Percentiles rank a stretch among this genome's conserved stretches.
These are phyloP conservation scores for Paramecium primaurelia DNA, from an alignment of 73 alveolate species.

Conservation along the genomic window DNA sequence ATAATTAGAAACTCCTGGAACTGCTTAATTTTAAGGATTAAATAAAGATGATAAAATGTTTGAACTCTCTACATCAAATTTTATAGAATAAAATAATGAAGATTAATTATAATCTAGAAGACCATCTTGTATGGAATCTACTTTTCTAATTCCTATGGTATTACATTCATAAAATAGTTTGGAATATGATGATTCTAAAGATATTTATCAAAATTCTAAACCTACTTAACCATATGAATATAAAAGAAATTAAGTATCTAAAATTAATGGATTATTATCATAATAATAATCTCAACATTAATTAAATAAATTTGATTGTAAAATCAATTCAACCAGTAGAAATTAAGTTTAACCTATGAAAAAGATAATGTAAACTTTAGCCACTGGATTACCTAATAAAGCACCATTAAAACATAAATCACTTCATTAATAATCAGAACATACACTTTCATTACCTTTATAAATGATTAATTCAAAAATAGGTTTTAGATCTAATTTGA, in stretches of 20 bases:
- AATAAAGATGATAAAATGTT: conserved; percentile 16
- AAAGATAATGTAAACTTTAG: neutral
- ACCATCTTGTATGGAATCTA: conserved; percentile 11
- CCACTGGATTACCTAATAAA: neutral
- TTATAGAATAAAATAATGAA: neutral
- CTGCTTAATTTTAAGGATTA: neutral
- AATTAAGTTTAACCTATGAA: neutral
- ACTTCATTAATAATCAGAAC: neutral
- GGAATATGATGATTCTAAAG: neutral
- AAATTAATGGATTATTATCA: neutral
- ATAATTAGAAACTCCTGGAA: neutral
- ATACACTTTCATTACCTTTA: neutral
- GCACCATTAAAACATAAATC: conserved; percentile 10
- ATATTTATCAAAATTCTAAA: neutral
- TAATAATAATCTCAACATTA: neutral
- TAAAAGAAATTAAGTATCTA: neutral
- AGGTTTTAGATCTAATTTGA: neutral
- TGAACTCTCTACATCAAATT: conserved; percentile 1
- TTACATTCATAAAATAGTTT: neutral
- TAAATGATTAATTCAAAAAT: neutral
- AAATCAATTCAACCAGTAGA: neutral
- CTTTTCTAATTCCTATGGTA: neutral
- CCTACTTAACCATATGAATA: neutral
- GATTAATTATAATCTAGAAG: neutral
- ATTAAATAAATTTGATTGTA: neutral